Evolutionary conservation across 208 protist species (phyloP).

Genomic region (Angomonas ambiguus): DNA sequence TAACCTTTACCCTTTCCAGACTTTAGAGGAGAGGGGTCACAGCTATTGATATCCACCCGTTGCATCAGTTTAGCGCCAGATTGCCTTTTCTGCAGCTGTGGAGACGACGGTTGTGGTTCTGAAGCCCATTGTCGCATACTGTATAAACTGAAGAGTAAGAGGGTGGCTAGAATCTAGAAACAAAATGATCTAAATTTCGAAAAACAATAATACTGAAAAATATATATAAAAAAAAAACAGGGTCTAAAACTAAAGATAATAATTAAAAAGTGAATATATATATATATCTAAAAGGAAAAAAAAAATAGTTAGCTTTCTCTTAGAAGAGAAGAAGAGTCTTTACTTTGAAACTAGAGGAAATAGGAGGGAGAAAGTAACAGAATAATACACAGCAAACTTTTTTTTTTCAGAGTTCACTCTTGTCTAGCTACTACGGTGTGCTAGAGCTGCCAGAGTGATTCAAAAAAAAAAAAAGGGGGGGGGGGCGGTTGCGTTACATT

Average conservation of each 20-base stretch:
- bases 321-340: too few relatives aligned
- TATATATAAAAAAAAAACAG: neutral
- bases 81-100: neutral
- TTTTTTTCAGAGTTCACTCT: too few relatives aligned
- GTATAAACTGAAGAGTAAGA: too few relatives aligned
- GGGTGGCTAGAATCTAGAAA: neutral
- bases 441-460: too few relatives aligned
- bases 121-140: conserved; percentile 10
- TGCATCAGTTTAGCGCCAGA: neutral
- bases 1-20: neutral
- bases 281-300: neutral
- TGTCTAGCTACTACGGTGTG: too few relatives aligned
- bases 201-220: neutral
- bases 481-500: too few relatives aligned
- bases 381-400: too few relatives aligned
- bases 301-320: neutral
- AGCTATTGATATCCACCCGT: neutral
- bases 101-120: neutral
- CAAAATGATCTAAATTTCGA: neutral
- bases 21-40: neutral
- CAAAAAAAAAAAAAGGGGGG: too few relatives aligned
- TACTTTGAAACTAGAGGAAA: neutral
- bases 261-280: neutral
- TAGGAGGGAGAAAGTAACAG: neutral
- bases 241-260: neutral